A percentile compares a stretch with the other conserved stretches of the same genome.
These are phyloP conservation scores for Aspergillus baeticus DNA, from an alignment of 495 filamentous ascomycete genomes.

Conservation along the genomic window DNA sequence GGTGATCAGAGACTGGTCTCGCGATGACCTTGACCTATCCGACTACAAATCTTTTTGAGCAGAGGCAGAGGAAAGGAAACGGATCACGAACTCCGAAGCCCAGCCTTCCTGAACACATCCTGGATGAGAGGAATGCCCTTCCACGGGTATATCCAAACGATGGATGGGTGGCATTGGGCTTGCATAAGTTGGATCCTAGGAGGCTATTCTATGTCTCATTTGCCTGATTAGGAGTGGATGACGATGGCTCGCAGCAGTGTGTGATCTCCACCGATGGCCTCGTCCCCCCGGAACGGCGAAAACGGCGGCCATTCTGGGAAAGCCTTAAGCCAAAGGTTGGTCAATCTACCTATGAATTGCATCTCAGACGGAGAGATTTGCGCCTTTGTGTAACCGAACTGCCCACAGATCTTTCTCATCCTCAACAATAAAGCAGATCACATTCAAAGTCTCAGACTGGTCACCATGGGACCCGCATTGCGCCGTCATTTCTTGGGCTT, in stretches of 20 bases:
- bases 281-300: not conserved
- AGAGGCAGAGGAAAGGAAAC: not conserved
- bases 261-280: not conserved
- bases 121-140: too few relatives aligned
- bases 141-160: not conserved
- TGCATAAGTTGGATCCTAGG: not conserved
- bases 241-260: not conserved
- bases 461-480: too few relatives aligned
- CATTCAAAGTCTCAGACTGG: slow-evolving; percentile 4
- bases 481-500: too few relatives aligned
- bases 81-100: too few relatives aligned
- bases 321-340: not conserved
- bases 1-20: slow-evolving; percentile 5
- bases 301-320: not conserved
- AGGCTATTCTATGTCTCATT: slow-evolving; percentile 2
- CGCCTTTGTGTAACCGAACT: slow-evolving; percentile 1
- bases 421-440: not conserved
- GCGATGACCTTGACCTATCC: too few relatives aligned
- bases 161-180: not conserved
- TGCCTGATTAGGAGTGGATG: not conserved
- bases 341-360: not conserved
- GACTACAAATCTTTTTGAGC: not conserved
- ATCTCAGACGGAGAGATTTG: not conserved
- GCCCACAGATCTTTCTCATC: slow-evolving; percentile 1
- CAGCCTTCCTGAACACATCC: too few relatives aligned